Conservation (phyloP, 257 asterid species). For the Sherardia arvensis region DNA sequence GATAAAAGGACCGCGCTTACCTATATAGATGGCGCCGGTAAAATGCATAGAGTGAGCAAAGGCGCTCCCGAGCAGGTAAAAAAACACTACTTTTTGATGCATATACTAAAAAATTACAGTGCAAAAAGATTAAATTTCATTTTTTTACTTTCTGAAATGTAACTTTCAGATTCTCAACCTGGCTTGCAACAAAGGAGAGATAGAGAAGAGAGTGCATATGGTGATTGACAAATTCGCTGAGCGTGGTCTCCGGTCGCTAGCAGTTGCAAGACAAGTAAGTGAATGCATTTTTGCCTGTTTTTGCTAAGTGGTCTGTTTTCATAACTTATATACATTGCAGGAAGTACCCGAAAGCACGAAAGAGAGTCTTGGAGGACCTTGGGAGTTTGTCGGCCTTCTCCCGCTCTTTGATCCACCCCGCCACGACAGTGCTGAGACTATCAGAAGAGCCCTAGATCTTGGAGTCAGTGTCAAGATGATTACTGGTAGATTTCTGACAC, state of each 20-base stretch:
- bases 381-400: constrained; percentile 68
- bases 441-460: constrained; percentile 54
- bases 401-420: constrained; percentile 69
- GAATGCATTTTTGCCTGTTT: neutral
- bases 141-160: neutral
- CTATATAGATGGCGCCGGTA: constrained; percentile 38
- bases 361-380: constrained; percentile 50
- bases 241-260: constrained; percentile 61
- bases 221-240: constrained; percentile 55
- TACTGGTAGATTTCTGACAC: constrained; percentile 26
- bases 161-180: constrained; percentile 41
- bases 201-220: constrained; percentile 35
- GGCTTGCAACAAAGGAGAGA: constrained; percentile 34
- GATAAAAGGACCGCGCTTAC: constrained; percentile 67
- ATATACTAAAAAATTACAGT: too few species aligned
- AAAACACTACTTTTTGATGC: neutral
- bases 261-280: constrained; percentile 45
- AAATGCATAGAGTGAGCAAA: constrained; percentile 72
- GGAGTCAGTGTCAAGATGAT: constrained; percentile 72
- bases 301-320: neutral
- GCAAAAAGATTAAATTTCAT: too few species aligned
- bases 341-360: constrained; percentile 47
- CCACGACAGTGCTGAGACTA: constrained; percentile 63
- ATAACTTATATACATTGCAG: constrained; percentile 18
- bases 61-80: constrained; percentile 73